Conservation (phyloP, 176 grass and related monocot genomes). For the Zea luxurians region DNA sequence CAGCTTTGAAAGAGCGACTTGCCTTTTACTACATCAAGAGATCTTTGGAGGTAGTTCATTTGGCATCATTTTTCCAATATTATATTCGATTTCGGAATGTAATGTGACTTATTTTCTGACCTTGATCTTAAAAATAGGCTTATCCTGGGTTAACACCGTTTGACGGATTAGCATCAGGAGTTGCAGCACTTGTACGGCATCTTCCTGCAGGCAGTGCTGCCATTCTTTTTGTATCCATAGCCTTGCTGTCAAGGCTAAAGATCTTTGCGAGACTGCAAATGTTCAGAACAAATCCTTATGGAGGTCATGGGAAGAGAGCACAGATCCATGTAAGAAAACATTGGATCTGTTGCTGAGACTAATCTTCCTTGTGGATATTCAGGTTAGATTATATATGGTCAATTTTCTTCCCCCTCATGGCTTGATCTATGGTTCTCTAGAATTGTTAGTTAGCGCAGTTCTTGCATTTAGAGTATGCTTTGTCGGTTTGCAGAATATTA, state of each 20-base stretch:
- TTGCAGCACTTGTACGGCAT: conserved; percentile 66
- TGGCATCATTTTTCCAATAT: background rate
- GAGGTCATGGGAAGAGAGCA: conserved; percentile 95
- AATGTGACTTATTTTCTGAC: background rate
- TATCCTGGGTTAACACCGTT: conserved; percentile 77
- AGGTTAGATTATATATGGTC: conserved; percentile 47
- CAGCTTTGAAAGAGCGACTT: conserved; percentile 79
- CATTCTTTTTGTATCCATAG: conserved; percentile 72
- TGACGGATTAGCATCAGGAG: conserved; percentile 84
- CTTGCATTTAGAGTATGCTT: background rate
- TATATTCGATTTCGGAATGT: background rate
- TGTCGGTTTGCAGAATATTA: background rate
- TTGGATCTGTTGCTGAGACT: conserved; percentile 72
- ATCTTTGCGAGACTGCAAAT: conserved; percentile 52
- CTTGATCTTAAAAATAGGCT: conserved; percentile 42
- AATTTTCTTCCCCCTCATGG: background rate
- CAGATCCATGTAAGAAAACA: conserved; percentile 80
- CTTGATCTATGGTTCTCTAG: no score
- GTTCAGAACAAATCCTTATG: conserved; percentile 60
- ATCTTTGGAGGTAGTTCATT: conserved; percentile 66
- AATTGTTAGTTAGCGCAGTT: background rate
- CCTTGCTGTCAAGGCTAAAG: conserved; percentile 59
- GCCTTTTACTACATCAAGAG: conserved; percentile 73
- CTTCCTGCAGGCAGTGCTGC: conserved; percentile 76
- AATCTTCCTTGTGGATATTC: conserved; percentile 87